Percentiles rank a stretch among this genome's conserved stretches.
Evolutionary conservation across 2,329 filamentous ascomycete species (phyloP).

Genomic region (Colletotrichum sidae): DNA sequence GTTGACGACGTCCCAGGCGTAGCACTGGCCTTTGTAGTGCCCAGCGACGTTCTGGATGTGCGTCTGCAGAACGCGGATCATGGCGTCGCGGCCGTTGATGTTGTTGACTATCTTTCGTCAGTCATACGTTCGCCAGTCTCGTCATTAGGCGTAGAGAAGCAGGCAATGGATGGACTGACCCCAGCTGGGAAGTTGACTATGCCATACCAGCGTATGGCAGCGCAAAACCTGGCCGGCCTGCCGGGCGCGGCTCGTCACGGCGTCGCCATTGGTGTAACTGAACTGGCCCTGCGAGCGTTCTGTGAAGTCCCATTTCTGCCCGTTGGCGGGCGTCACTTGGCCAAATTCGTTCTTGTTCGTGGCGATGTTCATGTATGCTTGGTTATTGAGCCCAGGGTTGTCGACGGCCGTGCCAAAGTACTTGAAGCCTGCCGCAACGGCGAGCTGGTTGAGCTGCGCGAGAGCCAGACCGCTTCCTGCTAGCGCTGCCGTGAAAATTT

Average conservation of each 20-base stretch:
- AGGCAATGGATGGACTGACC: constrained; percentile 23
- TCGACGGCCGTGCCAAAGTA: constrained; percentile 76
- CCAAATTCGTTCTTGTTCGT: constrained; percentile 69
- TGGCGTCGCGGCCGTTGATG: constrained; percentile 36
- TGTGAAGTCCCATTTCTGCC: constrained; percentile 71
- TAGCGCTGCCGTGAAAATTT: not conserved
- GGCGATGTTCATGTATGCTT: constrained; percentile 64
- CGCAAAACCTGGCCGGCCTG: constrained; percentile 48
- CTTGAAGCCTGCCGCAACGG: constrained; percentile 43
- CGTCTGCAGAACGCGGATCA: constrained; percentile 46
- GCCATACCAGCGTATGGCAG: constrained; percentile 59
- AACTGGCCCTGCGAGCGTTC: constrained; percentile 69
- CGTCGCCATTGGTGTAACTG: constrained; percentile 68
- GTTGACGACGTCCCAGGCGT: constrained; percentile 64
- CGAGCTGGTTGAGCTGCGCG: constrained; percentile 37
- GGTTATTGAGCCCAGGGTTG: constrained; percentile 65
- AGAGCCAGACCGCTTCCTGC: not conserved
- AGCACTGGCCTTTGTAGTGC: constrained; percentile 58
- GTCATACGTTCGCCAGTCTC: too few relatives aligned
- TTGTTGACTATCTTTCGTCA: too few relatives aligned
- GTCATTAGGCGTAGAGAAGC: too few relatives aligned
- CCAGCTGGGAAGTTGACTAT: constrained; percentile 59
- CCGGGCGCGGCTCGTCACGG: constrained; percentile 50
- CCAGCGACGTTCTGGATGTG: constrained; percentile 49
- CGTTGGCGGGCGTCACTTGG: constrained; percentile 72